Evolutionary conservation across 1,284 basidiomycete species (phyloP).

Genomic region (Trichosporon coremiiforme): DNA sequence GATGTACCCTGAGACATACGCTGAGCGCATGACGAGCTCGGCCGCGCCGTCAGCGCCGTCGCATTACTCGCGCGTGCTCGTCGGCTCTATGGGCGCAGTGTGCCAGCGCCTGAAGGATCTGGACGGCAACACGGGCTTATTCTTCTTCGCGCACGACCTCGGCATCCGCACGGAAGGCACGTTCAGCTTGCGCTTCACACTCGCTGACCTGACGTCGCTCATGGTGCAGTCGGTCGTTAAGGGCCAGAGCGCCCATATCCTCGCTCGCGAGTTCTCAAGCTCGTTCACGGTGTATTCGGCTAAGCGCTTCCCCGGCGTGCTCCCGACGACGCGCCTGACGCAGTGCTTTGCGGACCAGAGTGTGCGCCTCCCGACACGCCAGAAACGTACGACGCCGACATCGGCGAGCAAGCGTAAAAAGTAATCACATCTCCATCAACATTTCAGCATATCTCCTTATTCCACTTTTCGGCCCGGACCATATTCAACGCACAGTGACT

Average conservation of each 20-base stretch:
- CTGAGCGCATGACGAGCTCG: conserved; percentile 49
- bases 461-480: background rate
- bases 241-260: conserved; percentile 60
- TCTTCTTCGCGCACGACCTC: conserved; percentile 84
- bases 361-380: conserved; percentile 71
- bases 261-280: conserved; percentile 82
- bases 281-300: conserved; percentile 87
- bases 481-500: conserved; percentile 12
- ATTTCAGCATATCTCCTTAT: background rate
- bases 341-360: conserved; percentile 89
- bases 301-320: conserved; percentile 88
- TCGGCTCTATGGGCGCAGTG: conserved; percentile 80
- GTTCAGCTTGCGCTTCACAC: conserved; percentile 52
- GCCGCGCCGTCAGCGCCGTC: conserved; percentile 57
- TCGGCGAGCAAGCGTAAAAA: conserved; percentile 25
- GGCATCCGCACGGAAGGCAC: conserved; percentile 80
- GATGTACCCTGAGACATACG: conserved; percentile 25
- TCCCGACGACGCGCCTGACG: conserved; percentile 86
- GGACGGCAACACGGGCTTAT: conserved; percentile 77
- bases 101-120: conserved; percentile 79
- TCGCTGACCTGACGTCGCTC: conserved; percentile 44
- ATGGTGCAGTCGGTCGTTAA: conserved; percentile 23
- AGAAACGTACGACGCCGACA: conserved; percentile 30
- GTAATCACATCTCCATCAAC: background rate
- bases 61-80: conserved; percentile 79